Percentiles rank a stretch among this genome's conserved stretches.
Evolutionary conservation across 1,284 basidiomycete genomes (phyloP).

Genomic region (Pseudozyma hubeiensis): DNA sequence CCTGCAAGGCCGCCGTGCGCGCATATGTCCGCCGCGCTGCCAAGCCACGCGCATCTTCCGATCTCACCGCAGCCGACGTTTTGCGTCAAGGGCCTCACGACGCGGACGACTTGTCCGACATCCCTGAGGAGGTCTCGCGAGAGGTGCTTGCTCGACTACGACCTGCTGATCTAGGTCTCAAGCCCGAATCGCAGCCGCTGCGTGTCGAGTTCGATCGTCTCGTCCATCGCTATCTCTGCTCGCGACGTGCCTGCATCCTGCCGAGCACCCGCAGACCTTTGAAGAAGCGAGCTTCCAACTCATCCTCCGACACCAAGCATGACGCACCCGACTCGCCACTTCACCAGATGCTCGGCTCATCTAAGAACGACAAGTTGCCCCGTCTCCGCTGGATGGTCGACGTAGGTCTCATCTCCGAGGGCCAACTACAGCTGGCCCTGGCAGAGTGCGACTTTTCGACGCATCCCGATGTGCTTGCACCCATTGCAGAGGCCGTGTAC

Average conservation of each 20-base stretch:
- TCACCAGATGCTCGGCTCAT: constrained; percentile 5
- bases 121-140: constrained; percentile 15
- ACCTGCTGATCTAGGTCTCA: constrained; percentile 36
- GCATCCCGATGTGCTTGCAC: constrained; percentile 51
- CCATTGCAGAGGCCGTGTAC: constrained; percentile 46
- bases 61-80: constrained; percentile 28
- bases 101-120: constrained; percentile 7
- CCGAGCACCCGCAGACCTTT: constrained; percentile 14
- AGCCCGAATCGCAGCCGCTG: constrained; percentile 36
- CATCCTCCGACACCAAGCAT: constrained; percentile 20
- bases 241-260: constrained; percentile 25
- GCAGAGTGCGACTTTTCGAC: constrained; percentile 43
- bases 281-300: constrained; percentile 25
- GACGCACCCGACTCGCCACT: constrained; percentile 8
- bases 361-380: constrained; percentile 18
- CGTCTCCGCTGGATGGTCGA: constrained; percentile 58
- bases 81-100: constrained; percentile 8
- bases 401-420: constrained; percentile 50
- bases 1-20: constrained; percentile 39
- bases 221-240: constrained; percentile 44
- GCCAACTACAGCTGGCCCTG: constrained; percentile 28
- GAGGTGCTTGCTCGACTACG: constrained; percentile 28
- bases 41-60: constrained; percentile 29
- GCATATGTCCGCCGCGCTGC: constrained; percentile 33
- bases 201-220: constrained; percentile 46